Evolutionary conservation across 495 filamentous ascomycete genomes (phyloP), one percentile per base, ranked within the genome.

Genomic region (Achaetomiella virescens): DNA sequence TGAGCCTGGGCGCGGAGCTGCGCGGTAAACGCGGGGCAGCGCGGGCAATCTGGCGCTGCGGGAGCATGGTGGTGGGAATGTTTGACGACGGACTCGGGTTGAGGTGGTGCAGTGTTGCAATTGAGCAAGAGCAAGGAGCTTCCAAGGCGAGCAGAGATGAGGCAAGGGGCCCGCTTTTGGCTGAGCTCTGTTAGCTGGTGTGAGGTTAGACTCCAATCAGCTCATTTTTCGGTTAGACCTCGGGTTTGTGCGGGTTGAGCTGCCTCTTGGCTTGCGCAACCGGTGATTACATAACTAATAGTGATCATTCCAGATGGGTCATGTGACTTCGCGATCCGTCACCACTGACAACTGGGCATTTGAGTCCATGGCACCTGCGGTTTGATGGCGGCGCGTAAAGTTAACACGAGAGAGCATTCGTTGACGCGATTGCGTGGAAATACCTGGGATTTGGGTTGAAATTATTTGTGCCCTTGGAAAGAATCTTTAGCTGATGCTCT

Each of bases 21-120:
- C 65, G 78, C 75, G 60, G 75, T 63, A 62, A 80, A 70, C 82
- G 83, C 75, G 80, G 82, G 53, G 77, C 67, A 44, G 82, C 66
- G 68, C 83, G 84, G 61, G 81, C 64, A 59, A 85, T 61, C 61
- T 77, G 78, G 70, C 83, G 83, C 68, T 82, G 82, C 60, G 79
- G 56, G 63, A 83, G 72, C 86, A 90, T 89, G n/a, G 35, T 65
- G 54, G 33, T 57, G n/a, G 44, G 18, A 37, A 22, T 49, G 47
- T 6, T 47, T 55, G n/a, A 40, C 17, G 27, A 42, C 27, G 42
- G 52, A n/a, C 31, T 54, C 46, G 49, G 15, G 47, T 33, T 25
- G 45, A 18, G 42, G 46, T 50, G 44, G 36, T 58, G 51, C 6
- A 29, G 50, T 55, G 60, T 48, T 31, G 51, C 52, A 49, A 54